Percentiles rank a stretch among this genome's conserved stretches.
Evolutionary conservation across 176 grass and related monocot genomes (phyloP).

Genomic region (Lolium multiflorum): DNA sequence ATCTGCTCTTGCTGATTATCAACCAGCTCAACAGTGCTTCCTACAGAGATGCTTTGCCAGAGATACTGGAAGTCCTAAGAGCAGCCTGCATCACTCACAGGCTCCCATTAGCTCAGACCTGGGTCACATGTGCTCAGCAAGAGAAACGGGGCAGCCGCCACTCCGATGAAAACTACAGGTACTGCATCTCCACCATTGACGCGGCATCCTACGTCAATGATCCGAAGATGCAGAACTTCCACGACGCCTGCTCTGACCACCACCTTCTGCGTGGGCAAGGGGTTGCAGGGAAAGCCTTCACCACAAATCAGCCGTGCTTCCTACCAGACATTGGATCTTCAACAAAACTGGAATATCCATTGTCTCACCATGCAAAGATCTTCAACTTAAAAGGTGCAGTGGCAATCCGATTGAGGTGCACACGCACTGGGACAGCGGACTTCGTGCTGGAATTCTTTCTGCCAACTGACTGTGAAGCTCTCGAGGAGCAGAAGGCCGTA

Average conservation of each 20-base stretch:
- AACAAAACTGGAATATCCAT: slow-evolving; percentile 73
- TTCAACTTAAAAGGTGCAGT: slow-evolving; percentile 89
- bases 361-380: slow-evolving; percentile 92
- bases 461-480: slow-evolving; percentile 58
- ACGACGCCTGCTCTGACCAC: slow-evolving; percentile 90
- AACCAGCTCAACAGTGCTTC: slow-evolving; percentile 72
- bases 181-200: slow-evolving; percentile 84
- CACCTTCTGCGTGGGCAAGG: slow-evolving; percentile 81
- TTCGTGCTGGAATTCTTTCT: slow-evolving; percentile 97
- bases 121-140: slow-evolving; percentile 86
- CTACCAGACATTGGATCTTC: slow-evolving; percentile 70
- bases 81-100: slow-evolving; percentile 72
- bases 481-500: slow-evolving; percentile 78
- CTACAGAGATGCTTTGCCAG: slow-evolving; percentile 84
- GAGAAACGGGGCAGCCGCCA: slow-evolving; percentile 86
- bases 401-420: slow-evolving; percentile 80
- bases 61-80: slow-evolving; percentile 83
- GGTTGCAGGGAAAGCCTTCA: slow-evolving; percentile 79
- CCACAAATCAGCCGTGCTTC: slow-evolving; percentile 85
- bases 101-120: slow-evolving; percentile 92
- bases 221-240: slow-evolving; percentile 62
- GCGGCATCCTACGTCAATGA: slow-evolving; percentile 76
- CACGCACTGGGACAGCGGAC: slow-evolving; percentile 62
- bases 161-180: slow-evolving; percentile 76
- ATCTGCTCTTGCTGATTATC: slow-evolving; percentile 46